phyloP scores from a whole-genome alignment of 495 filamentous ascomycete species.

The Immersiella caudata region DNA sequence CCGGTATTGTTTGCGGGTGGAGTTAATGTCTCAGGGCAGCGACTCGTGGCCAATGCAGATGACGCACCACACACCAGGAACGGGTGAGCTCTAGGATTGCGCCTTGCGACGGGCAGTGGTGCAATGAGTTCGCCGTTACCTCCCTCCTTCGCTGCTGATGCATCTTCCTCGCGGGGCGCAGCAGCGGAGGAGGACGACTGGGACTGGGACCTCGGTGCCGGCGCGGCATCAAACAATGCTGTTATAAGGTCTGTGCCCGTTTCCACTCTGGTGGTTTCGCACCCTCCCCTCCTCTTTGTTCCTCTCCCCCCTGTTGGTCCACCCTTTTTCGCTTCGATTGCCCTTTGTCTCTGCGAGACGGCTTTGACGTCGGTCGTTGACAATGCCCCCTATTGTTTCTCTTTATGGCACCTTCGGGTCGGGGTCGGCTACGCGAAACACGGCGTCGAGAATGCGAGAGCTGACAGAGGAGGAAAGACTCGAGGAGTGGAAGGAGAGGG shows the following conservation, averaged over 20 bases:
- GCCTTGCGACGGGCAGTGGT: conserved; percentile 19
- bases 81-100: conserved; percentile 23
- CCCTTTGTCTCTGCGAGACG: background rate
- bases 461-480: conserved; percentile 25
- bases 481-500: conserved; percentile 28
- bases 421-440: conserved; percentile 3
- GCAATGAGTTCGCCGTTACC: conserved; percentile 24
- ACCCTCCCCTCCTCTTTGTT: background rate
- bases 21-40: conserved; percentile 13
- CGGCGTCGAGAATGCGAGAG: background rate
- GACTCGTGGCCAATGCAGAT: conserved; percentile 22
- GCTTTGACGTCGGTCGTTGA: background rate
- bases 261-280: background rate
- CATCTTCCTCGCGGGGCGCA: background rate
- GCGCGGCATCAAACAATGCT: background rate
- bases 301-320: background rate
- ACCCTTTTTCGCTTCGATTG: background rate
- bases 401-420: conserved; percentile 27
- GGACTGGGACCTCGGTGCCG: conserved; percentile 13
- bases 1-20: background rate
- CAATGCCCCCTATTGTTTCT: conserved; percentile 23
- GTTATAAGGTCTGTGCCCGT: conserved; percentile 21
- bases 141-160: background rate
- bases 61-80: conserved; percentile 19
- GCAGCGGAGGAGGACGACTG: conserved; percentile 4